Evolutionary conservation across 768 basidiomycete genomes (phyloP), one percentile per base, ranked within the genome.

Genomic region (Calocera cornea): DNA sequence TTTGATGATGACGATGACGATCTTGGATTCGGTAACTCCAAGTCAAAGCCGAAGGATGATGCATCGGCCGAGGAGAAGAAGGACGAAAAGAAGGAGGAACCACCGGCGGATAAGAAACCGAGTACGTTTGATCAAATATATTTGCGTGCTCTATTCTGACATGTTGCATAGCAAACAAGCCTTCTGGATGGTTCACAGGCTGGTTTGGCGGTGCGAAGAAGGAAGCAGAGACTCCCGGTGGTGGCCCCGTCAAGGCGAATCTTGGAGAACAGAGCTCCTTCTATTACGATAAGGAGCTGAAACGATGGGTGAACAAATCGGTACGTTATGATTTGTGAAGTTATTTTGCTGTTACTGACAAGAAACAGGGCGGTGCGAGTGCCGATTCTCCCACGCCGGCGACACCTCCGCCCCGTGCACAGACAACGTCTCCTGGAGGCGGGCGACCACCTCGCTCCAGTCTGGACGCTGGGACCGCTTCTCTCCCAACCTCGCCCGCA

Each of bases 221-320:
- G 64, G 76, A 76, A 8, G 78, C 81, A 19, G 86, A 87, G 17
- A 71, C 81, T 2, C 71, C 80, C n/a, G n/a, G n/a, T 5, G 69
- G 72, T 10, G 91, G 82, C 10, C 94, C 95, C 1, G 79, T 95
- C 67, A 90, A 87, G 74, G 97, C 95, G 22, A 98, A 88, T 72
- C 83, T 99, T 29, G 97, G 97, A 8, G 92, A 98, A 71, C 86
- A 94, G 74, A 92, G 79, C 31, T 80, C 86, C 31, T 95, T 98
- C 79, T 89, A 92, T 73, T 99, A 90, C 74, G 97, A 99, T 74
- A 87, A 89, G 72, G 93, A 97, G n/a, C 82, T 88, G 68, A 94
- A 95, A 75, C 85, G 89, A 69, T 99, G 97, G 97, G 87, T 99
- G 31, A 94, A 97, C 76, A 95, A 89, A 77, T 93, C 89, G 79